Percentiles rank a stretch among this genome's conserved stretches.
Evolutionary conservation across 495 filamentous ascomycete genomes (phyloP).

Genomic region (Penicillium maclennaniae): DNA sequence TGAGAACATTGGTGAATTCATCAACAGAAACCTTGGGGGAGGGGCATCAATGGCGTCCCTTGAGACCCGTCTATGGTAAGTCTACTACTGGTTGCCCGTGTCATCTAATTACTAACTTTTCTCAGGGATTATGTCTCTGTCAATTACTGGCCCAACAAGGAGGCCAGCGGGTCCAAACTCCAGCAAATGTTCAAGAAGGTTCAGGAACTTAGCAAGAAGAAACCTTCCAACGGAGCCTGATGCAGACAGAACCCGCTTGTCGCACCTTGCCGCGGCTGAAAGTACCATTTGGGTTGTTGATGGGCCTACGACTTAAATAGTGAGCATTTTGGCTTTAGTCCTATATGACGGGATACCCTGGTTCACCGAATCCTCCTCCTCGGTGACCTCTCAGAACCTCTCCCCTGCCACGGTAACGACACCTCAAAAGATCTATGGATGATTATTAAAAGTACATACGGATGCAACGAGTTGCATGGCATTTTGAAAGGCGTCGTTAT

Average conservation of each 20-base stretch:
- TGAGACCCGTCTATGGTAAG: constrained; percentile 49
- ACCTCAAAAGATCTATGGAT: constrained; percentile 6
- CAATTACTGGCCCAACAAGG: constrained; percentile 50
- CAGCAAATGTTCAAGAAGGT: constrained; percentile 50
- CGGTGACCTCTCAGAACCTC: constrained; percentile 1
- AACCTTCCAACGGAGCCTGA: constrained; percentile 30
- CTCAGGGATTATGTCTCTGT: constrained; percentile 46
- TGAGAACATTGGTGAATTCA: constrained; percentile 48
- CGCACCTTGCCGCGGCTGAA: background rate
- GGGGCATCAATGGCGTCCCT: constrained; percentile 35
- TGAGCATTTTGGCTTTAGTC: constrained; percentile 9
- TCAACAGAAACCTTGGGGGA: constrained; percentile 33
- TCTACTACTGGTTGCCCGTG: background rate
- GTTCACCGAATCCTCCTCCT: background rate
- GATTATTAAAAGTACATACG: constrained; percentile 26
- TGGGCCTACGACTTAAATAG: constrained; percentile 15
- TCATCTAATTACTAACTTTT: constrained; percentile 2
- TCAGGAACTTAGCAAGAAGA: constrained; percentile 27
- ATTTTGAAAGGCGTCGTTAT: constrained; percentile 29
- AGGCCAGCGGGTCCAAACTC: constrained; percentile 41
- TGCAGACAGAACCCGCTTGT: background rate
- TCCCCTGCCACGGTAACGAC: constrained; percentile 1
- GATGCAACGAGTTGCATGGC: constrained; percentile 26
- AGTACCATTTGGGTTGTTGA: constrained; percentile 3
- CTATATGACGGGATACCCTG: background rate